A percentile compares a stretch with the other conserved stretches of the same genome.
phyloP scores from a whole-genome alignment of 2,329 filamentous ascomycete genomes.

The Macrophomina tecta region DNA sequence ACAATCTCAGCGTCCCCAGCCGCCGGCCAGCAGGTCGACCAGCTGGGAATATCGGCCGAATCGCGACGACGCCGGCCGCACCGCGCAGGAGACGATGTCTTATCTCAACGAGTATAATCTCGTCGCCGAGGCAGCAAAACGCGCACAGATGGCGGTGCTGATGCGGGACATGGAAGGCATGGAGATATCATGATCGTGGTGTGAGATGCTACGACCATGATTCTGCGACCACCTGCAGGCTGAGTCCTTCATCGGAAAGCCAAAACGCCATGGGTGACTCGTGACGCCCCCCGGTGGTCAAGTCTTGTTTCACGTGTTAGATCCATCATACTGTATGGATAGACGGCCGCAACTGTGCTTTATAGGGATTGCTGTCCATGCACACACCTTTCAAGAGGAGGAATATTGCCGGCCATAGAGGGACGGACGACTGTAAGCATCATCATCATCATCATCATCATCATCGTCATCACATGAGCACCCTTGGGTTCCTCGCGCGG shows the following conservation, averaged over 20 bases:
- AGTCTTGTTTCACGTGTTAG: conserved; percentile 12
- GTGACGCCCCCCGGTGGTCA: background rate
- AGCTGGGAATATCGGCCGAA: conserved; percentile 45
- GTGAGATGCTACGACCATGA: conserved; percentile 19
- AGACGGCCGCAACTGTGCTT: conserved; percentile 1
- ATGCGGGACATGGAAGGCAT: conserved; percentile 84
- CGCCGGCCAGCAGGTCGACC: conserved; percentile 8
- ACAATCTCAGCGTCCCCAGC: conserved; percentile 36
- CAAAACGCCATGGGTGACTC: background rate
- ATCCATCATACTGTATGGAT: conserved; percentile 7
- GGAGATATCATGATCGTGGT: conserved; percentile 52
- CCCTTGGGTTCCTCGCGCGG: conserved; percentile 2
- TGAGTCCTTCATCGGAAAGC: background rate
- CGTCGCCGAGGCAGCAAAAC: conserved; percentile 89
- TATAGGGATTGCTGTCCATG: background rate
- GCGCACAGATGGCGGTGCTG: conserved; percentile 87
- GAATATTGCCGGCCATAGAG: conserved; percentile 6
- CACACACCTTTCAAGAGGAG: conserved; percentile 1
- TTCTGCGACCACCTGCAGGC: background rate
- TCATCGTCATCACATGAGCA: background rate
- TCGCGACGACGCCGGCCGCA: conserved; percentile 41
- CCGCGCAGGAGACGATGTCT: conserved; percentile 56
- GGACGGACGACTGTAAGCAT: conserved; percentile 22
- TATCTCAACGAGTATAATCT: conserved; percentile 84
- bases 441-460: background rate